Percentiles rank a stretch among this genome's conserved stretches.
Evolutionary conservation across 306 rosid species (phyloP).

Genomic region (Mimosa bimucronata): DNA sequence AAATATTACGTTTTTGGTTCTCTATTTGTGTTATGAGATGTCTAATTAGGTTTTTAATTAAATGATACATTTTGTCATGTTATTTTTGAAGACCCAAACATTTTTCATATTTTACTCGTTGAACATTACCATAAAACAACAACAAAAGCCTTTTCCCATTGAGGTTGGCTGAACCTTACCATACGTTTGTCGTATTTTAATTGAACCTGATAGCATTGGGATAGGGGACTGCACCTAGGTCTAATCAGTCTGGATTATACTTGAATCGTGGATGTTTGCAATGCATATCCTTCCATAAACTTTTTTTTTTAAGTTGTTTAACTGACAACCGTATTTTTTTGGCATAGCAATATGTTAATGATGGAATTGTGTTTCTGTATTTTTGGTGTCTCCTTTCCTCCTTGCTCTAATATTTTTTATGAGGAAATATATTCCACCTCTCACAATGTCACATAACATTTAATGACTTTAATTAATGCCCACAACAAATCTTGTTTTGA

Average conservation of each 20-base stretch:
- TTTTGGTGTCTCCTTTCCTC: neutral
- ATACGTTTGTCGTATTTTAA: neutral
- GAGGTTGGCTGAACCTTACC: neutral
- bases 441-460: neutral
- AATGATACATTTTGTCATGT: neutral
- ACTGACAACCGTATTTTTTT: neutral
- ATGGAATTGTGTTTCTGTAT: neutral
- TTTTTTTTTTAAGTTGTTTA: conserved; percentile 18
- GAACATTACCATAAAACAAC: neutral
- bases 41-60: neutral
- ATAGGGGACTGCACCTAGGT: neutral
- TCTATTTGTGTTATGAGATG: neutral
- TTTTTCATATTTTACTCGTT: neutral
- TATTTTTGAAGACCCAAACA: neutral
- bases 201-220: neutral
- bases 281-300: neutral
- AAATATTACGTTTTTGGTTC: neutral
- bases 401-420: neutral
- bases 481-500: neutral
- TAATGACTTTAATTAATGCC: neutral
- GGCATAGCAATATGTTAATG: neutral
- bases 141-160: neutral
- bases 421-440: neutral
- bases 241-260: neutral
- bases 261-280: neutral